Base-by-base conservation (phyloP, 106 monocot species). In the Acanthochlamys bracteata region DNA sequence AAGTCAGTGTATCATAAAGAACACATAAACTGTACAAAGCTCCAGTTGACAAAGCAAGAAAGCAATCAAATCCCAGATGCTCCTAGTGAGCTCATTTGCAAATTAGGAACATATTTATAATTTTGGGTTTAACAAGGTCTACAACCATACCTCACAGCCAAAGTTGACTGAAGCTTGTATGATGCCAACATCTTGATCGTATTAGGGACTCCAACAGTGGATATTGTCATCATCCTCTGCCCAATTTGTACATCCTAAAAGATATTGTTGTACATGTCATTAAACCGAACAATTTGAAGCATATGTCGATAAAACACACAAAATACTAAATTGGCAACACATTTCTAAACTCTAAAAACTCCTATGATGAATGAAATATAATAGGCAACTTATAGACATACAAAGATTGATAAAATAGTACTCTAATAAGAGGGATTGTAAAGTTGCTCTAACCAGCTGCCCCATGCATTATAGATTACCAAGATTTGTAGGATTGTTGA, bases 221-320 rank as follows among this genome's bases (percentile, higher is more conserved):
- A 96, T 73, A 96, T 96, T 58, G 95, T 96, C 54, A 96, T 96
- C 95, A 90, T 96, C 64, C 95, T 85, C 78, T 96, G 95, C 40
- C 90, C 90, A 72, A 96, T 96, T 72, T 84, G 61, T 39, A 96
- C 57, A 69, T 96, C 95, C 95, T 96, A 42, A 11, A 64, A 22
- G 39, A 26, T 13, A 21, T 69, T 47, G 52, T 53, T 9, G 60
- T 64, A 9, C 20, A 23, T 2, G 42, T 49, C 49, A 10, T 4
- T 49, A 4, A 47, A 73, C 47, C 25, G 13, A 60, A 46, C 33
- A 33, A n/a, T n/a, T n/a, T n/a, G n/a, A n/a, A n/a, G 33, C 33
- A 33, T 6, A 33, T 1, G 43, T 49, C 4, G 61, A 49, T 57
- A 60, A 55, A 51, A 10, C 19, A 20, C 17, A 42, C 56, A 1